Evolutionary conservation across 1,139 yeast genomes (phyloP), one percentile per base, ranked within the genome.

Genomic region (Blastobotrys petasosporus): DNA sequence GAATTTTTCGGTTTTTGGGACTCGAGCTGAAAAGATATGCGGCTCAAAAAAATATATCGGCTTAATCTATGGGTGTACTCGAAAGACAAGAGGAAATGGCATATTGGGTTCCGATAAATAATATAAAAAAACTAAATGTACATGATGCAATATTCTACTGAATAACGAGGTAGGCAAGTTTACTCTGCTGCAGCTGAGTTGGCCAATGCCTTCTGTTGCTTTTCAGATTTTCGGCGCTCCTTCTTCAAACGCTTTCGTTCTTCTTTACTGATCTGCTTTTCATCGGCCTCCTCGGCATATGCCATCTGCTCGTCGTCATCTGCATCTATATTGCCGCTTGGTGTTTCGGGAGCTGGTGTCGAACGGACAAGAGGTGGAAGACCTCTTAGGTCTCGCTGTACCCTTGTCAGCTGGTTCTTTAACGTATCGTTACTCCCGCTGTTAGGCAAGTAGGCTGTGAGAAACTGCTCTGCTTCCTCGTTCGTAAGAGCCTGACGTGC

Each of bases 331-430:
- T 17, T 30, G 11, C 41, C 44, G 10, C 36, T 32, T 20, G 34
- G 41, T 33, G 30, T 29, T 31, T 43, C 49, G 23, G 42, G 40
- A 23, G 46, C 51, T 5, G 44, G 37, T 11, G 50, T 41, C 10
- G 43, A 46, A 4, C 45, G 40, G 37, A 52, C 44, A 51, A 74
- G 61, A 16, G 88, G 88, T 4, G 90, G 87, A 51, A 83, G 74
- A 2, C 92, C 92, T 59, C 85, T 70, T 56, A 83, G 74, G 57
- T 80, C 85, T 65, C 90, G 73, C 60, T 80, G 86, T 32, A 82
- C 71, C 54, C 92, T 71, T 57, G 70, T 73, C 56, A 83, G 70
- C 68, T 82, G 92, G 49, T 82, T 76, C 53, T 77, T 59, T 5
- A 73, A 66, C 29, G 61, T 54, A 32, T 58, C 68, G 34, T 54